Evolutionary conservation across 2,329 filamentous ascomycete species (phyloP).

Genomic region (Aspergillus proliferans): DNA sequence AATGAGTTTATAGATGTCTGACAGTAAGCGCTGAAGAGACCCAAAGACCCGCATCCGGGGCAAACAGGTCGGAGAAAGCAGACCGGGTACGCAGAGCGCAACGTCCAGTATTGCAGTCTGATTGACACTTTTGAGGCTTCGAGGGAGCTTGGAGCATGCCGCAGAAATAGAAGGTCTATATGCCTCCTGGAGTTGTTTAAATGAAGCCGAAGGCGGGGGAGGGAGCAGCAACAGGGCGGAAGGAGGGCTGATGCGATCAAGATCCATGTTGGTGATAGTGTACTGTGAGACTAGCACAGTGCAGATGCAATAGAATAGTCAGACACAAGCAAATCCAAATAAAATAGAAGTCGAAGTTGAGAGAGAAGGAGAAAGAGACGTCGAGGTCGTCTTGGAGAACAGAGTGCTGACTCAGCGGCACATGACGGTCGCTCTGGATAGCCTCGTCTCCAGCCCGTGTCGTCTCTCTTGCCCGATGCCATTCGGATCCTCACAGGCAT

Average conservation of each 20-base stretch:
- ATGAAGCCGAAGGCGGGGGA: slow-evolving; percentile 50
- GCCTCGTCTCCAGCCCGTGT: not conserved
- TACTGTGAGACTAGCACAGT: not conserved
- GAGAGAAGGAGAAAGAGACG: slow-evolving; percentile 1
- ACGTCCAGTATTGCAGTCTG: slow-evolving; percentile 46
- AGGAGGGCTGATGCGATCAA: slow-evolving; percentile 13
- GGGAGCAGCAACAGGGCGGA: slow-evolving; percentile 57
- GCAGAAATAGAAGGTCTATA: slow-evolving; percentile 56
- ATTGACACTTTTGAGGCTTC: slow-evolving; percentile 23
- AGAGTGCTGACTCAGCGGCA: slow-evolving; percentile 14
- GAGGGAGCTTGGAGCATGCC: slow-evolving; percentile 47
- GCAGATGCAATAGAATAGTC: slow-evolving; percentile 1
- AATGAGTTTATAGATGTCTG: slow-evolving; percentile 70
- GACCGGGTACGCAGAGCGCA: slow-evolving; percentile 58
- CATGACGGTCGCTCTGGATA: slow-evolving; percentile 5
- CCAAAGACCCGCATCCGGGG: slow-evolving; percentile 57
- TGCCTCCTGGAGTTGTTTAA: slow-evolving; percentile 49
- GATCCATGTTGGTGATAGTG: slow-evolving; percentile 17
- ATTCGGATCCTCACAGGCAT: slow-evolving; percentile 4
- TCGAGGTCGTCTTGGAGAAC: not conserved
- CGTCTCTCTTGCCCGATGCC: not conserved
- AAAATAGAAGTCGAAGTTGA: not conserved
- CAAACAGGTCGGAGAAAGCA: slow-evolving; percentile 47
- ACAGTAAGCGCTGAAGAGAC: slow-evolving; percentile 66
- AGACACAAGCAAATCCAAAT: not conserved